A percentile compares a stretch with the other conserved stretches of the same genome.
Evolutionary conservation across 148 eudicot species (phyloP).

Genomic region (Fagopyrum tataricum): DNA sequence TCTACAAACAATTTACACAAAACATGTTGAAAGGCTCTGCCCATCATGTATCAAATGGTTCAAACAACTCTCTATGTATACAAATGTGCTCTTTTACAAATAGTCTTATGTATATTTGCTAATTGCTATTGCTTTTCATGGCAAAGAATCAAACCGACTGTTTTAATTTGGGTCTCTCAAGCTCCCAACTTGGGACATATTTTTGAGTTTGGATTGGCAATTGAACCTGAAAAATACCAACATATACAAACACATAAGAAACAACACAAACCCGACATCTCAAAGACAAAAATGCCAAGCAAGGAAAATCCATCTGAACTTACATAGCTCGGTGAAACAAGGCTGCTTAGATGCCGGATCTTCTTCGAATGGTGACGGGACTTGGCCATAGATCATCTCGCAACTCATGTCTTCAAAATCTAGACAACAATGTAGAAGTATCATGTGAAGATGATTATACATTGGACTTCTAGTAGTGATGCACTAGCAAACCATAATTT

Average conservation of each 20-base stretch:
- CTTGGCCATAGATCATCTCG: conserved; percentile 91
- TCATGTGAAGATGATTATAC: no score
- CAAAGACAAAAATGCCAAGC: background rate
- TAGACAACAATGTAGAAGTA: conserved; percentile 16
- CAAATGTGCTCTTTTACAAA: background rate
- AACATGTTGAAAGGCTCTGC: background rate
- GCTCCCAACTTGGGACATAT: conserved; percentile 66
- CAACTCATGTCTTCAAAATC: conserved; percentile 99
- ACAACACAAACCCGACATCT: background rate
- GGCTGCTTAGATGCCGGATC: conserved; percentile 73
- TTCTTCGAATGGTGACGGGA: conserved; percentile 74
- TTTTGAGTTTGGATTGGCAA: conserved; percentile 52
- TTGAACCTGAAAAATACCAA: conserved; percentile 47
- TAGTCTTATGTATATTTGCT: background rate
- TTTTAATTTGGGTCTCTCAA: conserved; percentile 15
- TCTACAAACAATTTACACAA: background rate
- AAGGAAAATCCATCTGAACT: conserved; percentile 15
- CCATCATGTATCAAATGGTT: background rate
- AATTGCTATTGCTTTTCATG: background rate
- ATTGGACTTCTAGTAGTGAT: no score
- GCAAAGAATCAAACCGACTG: background rate
- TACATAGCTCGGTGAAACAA: conserved; percentile 70
- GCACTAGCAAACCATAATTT: no score
- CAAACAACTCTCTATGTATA: background rate
- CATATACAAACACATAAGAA: background rate